Base-by-base conservation (phyloP, 768 basidiomycete genomes). In the Cyclocybe aegerita region DNA sequence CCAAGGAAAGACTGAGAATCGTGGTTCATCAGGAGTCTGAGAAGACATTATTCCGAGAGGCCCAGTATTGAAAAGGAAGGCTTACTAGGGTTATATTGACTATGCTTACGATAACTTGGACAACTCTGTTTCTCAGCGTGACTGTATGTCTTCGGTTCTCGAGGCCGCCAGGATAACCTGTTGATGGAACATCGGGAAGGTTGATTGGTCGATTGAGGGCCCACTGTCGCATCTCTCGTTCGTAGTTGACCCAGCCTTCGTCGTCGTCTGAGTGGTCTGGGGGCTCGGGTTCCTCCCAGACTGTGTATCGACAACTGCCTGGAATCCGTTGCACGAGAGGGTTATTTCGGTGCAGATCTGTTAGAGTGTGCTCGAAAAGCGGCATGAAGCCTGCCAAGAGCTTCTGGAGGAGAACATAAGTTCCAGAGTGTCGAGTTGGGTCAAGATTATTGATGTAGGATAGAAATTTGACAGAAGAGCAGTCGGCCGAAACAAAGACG, bases 401-500 rank as follows among this genome's bases (percentile, higher is more conserved):
- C 12, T 48, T 48, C 49, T 68, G 63, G 7, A 79, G 58, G 11
- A 60, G 61, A 17, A 38, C 12, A 55, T 76, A 75, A 9, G 73
- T 59, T 12, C 52, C 23, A 11, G 36, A 39, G 47, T 70, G 55
- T 10, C 46, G 38, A 4, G 58, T 54, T 5, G 72, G 75, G 50
- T 79, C 62, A 15, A 83, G 61, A 50, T 80, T 78, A 60, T 81
- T 81, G 67, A 83, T 80, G 61, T 82, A 82, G 2, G 78, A 77
- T 7, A 65, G 53, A 45, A 78, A 72, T 49, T 61, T 62, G 12
- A 62, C 61, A 2, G 62, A 60, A 4, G 46, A 45, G 10, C 67
- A 65, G 9, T 64, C 45, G 5, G 60, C 39, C 9, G 72, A 69
- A 9, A 80, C 60, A 36, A 52, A 61, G 14, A 77, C 68, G 32